A percentile compares a stretch with the other conserved stretches of the same genome.
Conservation (phyloP, 2,329 filamentous ascomycete genomes). For the Claviceps sp. region DNA sequence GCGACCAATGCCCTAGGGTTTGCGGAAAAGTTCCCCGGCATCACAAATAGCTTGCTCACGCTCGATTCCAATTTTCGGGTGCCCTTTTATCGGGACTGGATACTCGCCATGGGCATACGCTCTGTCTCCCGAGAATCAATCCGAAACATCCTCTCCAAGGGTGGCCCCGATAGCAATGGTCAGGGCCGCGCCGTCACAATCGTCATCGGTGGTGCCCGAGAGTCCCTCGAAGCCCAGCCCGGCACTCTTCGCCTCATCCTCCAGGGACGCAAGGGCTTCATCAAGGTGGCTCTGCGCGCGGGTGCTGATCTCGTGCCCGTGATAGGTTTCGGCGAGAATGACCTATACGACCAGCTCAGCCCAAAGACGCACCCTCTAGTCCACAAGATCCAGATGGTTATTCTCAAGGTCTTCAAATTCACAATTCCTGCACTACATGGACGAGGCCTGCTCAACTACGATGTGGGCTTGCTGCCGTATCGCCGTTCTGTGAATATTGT, state of each 20-base stretch:
- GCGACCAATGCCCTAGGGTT: constrained; percentile 84
- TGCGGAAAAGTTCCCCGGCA: constrained; percentile 76
- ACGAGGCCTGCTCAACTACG: constrained; percentile 90
- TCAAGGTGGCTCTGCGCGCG: constrained; percentile 82
- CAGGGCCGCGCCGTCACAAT: constrained; percentile 96
- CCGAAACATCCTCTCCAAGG: constrained; percentile 71
- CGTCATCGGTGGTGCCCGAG: constrained; percentile 81
- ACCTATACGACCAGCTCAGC: constrained; percentile 83
- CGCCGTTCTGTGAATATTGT: constrained; percentile 78
- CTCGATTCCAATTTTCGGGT: constrained; percentile 94
- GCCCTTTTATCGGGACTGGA: constrained; percentile 87
- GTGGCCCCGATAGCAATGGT: constrained; percentile 63
- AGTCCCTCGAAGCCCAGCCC: constrained; percentile 80
- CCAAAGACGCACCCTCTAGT: constrained; percentile 65
- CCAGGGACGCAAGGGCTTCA: constrained; percentile 75
- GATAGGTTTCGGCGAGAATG: constrained; percentile 87
- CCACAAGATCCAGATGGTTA: constrained; percentile 66
- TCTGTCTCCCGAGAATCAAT: constrained; percentile 89
- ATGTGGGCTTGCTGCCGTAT: constrained; percentile 93
- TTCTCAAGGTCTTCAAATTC: constrained; percentile 81
- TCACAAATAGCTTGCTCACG: constrained; percentile 85
- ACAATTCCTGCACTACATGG: constrained; percentile 86
- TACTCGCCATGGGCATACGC: constrained; percentile 74
- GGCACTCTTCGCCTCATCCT: constrained; percentile 65
- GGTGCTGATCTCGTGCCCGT: constrained; percentile 93